These are phyloP conservation scores for Thelonectria olida DNA, from an alignment of 2,329 filamentous ascomycete species.

Conservation along the genomic window DNA sequence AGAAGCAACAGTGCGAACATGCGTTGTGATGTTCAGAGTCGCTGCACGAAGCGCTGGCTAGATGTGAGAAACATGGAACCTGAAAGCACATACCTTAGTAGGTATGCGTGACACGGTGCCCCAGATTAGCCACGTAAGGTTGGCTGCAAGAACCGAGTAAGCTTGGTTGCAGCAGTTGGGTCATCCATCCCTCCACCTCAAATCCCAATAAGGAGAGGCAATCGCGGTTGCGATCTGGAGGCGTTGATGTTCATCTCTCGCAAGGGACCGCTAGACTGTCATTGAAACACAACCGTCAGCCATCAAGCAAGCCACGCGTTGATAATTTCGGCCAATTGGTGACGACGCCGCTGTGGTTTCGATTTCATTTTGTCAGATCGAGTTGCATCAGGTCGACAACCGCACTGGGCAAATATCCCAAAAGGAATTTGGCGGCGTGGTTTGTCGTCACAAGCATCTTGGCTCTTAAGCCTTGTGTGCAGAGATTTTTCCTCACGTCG, in stretches of 20 bases:
- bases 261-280: neutral
- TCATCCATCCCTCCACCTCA: neutral
- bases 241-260: neutral
- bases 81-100: neutral
- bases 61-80: neutral
- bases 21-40: too few relatives aligned
- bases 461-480: neutral
- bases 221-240: conserved; percentile 1
- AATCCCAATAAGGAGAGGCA: neutral
- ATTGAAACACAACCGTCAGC: neutral
- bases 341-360: neutral
- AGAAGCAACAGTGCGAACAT: too few relatives aligned
- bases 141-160: neutral
- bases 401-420: neutral
- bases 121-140: neutral
- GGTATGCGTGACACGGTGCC: neutral
- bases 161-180: neutral
- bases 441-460: neutral
- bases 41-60: neutral
- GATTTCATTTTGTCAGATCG: neutral
- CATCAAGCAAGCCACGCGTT: conserved; percentile 4
- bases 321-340: neutral
- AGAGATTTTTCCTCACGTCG: neutral
- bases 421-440: conserved; percentile 3
- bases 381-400: neutral